Base-by-base conservation (phyloP, 768 basidiomycete genomes). In the Mrakia blollopis region DNA sequence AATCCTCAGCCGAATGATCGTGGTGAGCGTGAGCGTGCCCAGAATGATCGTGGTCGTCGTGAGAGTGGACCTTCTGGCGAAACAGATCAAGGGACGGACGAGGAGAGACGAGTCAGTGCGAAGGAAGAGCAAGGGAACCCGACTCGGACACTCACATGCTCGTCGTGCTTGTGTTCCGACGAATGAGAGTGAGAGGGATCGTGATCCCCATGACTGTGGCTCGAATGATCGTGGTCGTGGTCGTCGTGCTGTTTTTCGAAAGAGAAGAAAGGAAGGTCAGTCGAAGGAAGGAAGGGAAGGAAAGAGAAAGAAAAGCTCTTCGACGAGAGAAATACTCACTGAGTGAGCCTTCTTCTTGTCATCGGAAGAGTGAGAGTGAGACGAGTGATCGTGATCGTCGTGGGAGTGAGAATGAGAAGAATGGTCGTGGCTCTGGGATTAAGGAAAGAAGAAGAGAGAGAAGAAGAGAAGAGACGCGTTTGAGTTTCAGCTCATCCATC, bases 201-300 rank as follows among this genome's bases (percentile, higher is more conserved):
- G 81, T 81, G 47, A 80, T 79, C 65, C 25, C 78, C 37, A 39
- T 79, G 79, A 9, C 78, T 78, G 60, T 81, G 65, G n/a, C 39
- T 39, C 65, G 65, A 80, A 74, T 82, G 81, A 62, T 72, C 79
- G 73, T 82, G 81, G 2, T 80, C 81, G 62, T 82, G 80, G 70
- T 82, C 80, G 78, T 82, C 80, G 79, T 80, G 75, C n/a, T 83
- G 82, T n/a, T n/a, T n/a, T 81, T 77, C 81, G 30, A 78, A 80
- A 82, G 78, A 79, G 14, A 25, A 73, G 54, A 1, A 32, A 44
- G 21, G 57, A 13, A 44, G 21, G 72, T 50, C 47, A 50, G 47
- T 14, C 18, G 25, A 1, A 32, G 30, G 52, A n/a, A 28, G 5
- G 44, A 14, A 47, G 44, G 9, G 9, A 7, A 10, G 9, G 44